phyloP scores from a whole-genome alignment of 2,329 filamentous ascomycete species.

The Blumeria graminis region DNA sequence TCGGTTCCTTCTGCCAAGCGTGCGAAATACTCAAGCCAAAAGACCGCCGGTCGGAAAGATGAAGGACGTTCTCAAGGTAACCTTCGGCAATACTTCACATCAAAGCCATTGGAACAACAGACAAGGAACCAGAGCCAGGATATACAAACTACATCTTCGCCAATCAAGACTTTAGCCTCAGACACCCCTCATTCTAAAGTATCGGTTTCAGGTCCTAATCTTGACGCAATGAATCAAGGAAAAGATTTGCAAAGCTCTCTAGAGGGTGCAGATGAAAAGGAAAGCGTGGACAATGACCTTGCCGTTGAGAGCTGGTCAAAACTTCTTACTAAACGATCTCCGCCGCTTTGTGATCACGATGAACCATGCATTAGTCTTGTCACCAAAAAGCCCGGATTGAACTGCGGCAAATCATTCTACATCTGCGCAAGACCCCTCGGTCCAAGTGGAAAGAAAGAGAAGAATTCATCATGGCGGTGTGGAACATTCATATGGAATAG shows the following conservation, averaged over 20 bases:
- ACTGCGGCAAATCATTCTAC: constrained; percentile 46
- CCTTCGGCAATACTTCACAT: constrained; percentile 10
- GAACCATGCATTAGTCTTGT: constrained; percentile 65
- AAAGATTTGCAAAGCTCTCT: neutral
- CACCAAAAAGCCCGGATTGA: constrained; percentile 76
- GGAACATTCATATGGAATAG: constrained; percentile 42
- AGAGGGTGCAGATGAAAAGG: constrained; percentile 18
- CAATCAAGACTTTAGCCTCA: neutral
- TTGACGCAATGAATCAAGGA: neutral
- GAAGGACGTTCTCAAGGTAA: constrained; percentile 20
- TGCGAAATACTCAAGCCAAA: neutral
- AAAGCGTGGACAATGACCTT: constrained; percentile 34
- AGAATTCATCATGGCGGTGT: constrained; percentile 67
- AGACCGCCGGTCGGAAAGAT: constrained; percentile 18
- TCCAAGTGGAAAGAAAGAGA: constrained; percentile 65
- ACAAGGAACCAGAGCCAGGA: neutral
- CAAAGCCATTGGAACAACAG: neutral
- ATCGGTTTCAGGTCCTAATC: neutral
- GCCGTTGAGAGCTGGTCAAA: constrained; percentile 53
- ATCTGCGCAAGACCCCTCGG: constrained; percentile 51
- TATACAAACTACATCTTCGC: neutral
- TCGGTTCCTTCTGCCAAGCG: neutral
- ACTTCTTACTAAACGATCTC: constrained; percentile 48
- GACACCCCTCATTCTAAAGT: constrained; percentile 3
- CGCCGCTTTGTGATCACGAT: constrained; percentile 65